phyloP scores from a whole-genome alignment of 108 stramenopile genomes.

The Pseudonitzschia multiseries region DNA sequence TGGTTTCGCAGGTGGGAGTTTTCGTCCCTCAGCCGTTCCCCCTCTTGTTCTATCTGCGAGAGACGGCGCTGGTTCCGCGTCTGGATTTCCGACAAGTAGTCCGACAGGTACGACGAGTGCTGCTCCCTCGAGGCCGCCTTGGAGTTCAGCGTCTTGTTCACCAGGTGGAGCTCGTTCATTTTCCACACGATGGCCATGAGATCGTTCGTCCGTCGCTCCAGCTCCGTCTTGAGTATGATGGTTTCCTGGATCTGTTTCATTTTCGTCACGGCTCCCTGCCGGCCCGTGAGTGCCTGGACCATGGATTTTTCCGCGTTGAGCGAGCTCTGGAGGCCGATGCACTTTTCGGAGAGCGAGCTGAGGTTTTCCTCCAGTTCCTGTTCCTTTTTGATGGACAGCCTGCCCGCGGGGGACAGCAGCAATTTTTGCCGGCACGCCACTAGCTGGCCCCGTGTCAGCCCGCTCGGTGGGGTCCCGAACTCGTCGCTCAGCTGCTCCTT shows the following conservation, averaged over 20 bases:
- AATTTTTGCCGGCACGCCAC: slow-evolving; percentile 63
- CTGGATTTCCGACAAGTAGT: slow-evolving; percentile 73
- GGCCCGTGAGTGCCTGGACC: slow-evolving; percentile 62
- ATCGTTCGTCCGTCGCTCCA: slow-evolving; percentile 77
- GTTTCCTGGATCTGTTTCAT: slow-evolving; percentile 72
- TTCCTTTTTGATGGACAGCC: slow-evolving; percentile 66
- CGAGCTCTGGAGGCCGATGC: slow-evolving; percentile 71
- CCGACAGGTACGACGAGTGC: slow-evolving; percentile 79
- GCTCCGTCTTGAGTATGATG: slow-evolving; percentile 57
- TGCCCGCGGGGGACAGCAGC: slow-evolving; percentile 64
- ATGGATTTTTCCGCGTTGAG: slow-evolving; percentile 78
- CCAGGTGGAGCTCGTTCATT: slow-evolving; percentile 88
- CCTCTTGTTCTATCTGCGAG: slow-evolving; percentile 56
- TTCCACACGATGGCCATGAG: slow-evolving; percentile 82
- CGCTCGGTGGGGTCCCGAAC: slow-evolving; percentile 10
- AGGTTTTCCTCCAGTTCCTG: slow-evolving; percentile 69
- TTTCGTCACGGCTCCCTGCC: slow-evolving; percentile 54
- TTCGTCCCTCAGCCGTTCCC: slow-evolving; percentile 62
- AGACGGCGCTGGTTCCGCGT: slow-evolving; percentile 58
- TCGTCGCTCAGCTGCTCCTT: neutral
- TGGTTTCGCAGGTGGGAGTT: slow-evolving; percentile 52
- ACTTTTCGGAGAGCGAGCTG: slow-evolving; percentile 61
- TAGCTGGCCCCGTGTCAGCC: slow-evolving; percentile 42
- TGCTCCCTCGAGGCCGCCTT: slow-evolving; percentile 81
- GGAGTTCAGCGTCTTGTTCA: slow-evolving; percentile 79